These are phyloP conservation scores for Arthromyces matolae DNA, from an alignment of 768 basidiomycete genomes.

Conservation along the genomic window DNA sequence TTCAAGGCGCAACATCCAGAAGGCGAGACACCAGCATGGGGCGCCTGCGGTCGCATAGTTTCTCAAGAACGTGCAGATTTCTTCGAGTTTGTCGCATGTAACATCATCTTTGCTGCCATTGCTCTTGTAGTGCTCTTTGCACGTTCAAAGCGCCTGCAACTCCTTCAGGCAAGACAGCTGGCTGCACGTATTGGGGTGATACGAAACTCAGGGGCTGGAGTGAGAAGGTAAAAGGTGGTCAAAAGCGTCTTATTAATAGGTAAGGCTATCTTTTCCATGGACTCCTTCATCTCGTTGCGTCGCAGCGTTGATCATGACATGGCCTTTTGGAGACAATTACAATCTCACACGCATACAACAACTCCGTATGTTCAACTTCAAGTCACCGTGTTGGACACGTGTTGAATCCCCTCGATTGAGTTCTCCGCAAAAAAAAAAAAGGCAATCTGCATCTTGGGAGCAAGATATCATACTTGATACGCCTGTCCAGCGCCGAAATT, in stretches of 20 bases:
- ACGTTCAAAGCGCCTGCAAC: slow-evolving; percentile 64
- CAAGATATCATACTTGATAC: too few relatives aligned
- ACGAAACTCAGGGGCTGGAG: slow-evolving; percentile 29
- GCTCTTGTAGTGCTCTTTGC: slow-evolving; percentile 64
- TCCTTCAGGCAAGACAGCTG: slow-evolving; percentile 74
- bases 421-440: too few relatives aligned
- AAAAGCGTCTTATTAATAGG: slow-evolving; percentile 11
- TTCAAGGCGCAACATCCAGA: slow-evolving; percentile 20
- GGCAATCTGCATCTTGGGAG: too few relatives aligned
- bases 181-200: slow-evolving; percentile 83
- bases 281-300: background rate
- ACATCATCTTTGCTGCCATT: slow-evolving; percentile 64
- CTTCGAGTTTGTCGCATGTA: slow-evolving; percentile 87
- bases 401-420: too few relatives aligned
- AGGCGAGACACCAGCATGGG: slow-evolving; percentile 82
- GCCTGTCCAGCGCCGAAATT: too few relatives aligned
- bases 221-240: slow-evolving; percentile 10
- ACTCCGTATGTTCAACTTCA: background rate
- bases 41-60: slow-evolving; percentile 87
- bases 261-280: background rate
- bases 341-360: background rate
- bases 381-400: background rate
- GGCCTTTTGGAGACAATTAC: background rate
- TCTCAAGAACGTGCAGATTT: slow-evolving; percentile 80
- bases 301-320: background rate